Evolutionary conservation across 768 basidiomycete genomes (phyloP).

Genomic region (Leccinum boreale): DNA sequence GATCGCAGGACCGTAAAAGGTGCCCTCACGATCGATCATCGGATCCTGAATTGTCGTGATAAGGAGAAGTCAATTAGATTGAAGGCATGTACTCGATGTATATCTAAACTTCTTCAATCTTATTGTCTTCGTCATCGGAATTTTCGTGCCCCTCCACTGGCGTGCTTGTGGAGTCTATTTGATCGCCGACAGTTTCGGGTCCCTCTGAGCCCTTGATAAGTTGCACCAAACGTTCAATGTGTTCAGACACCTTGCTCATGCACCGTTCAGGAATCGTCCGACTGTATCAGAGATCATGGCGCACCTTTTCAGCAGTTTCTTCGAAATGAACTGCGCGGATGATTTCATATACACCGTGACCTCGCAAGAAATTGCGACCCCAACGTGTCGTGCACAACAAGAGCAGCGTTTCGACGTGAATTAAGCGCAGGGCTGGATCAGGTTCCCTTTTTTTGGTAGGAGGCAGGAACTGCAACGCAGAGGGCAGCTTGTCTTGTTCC

Average conservation of each 20-base stretch:
- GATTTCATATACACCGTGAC: slow-evolving; percentile 84
- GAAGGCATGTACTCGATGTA: slow-evolving; percentile 14
- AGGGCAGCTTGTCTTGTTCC: slow-evolving; percentile 86
- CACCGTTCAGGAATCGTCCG: background rate
- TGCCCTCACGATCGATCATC: background rate
- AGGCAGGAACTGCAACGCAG: slow-evolving; percentile 84
- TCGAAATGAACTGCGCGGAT: slow-evolving; percentile 72
- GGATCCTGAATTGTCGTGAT: background rate
- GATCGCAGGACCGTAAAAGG: background rate
- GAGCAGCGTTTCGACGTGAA: slow-evolving; percentile 85
- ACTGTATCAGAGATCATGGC: slow-evolving; percentile 14
- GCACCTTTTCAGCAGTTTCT: slow-evolving; percentile 76
- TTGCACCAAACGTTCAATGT: slow-evolving; percentile 84
- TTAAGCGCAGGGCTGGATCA: slow-evolving; percentile 73
- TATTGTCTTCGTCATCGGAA: slow-evolving; percentile 64
- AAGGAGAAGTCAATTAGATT: slow-evolving; percentile 7
- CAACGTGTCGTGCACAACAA: slow-evolving; percentile 86
- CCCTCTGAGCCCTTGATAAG: slow-evolving; percentile 81
- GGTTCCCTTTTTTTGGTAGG: slow-evolving; percentile 79
- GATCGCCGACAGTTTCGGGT: slow-evolving; percentile 41
- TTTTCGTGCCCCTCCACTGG: slow-evolving; percentile 24
- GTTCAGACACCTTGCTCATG: slow-evolving; percentile 66
- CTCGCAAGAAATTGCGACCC: slow-evolving; percentile 79
- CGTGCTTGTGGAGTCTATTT: slow-evolving; percentile 25
- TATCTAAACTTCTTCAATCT: slow-evolving; percentile 70